These are phyloP conservation scores for Dactylellina parvicollis DNA, from an alignment of 2,329 filamentous ascomycete genomes.

Conservation along the genomic window DNA sequence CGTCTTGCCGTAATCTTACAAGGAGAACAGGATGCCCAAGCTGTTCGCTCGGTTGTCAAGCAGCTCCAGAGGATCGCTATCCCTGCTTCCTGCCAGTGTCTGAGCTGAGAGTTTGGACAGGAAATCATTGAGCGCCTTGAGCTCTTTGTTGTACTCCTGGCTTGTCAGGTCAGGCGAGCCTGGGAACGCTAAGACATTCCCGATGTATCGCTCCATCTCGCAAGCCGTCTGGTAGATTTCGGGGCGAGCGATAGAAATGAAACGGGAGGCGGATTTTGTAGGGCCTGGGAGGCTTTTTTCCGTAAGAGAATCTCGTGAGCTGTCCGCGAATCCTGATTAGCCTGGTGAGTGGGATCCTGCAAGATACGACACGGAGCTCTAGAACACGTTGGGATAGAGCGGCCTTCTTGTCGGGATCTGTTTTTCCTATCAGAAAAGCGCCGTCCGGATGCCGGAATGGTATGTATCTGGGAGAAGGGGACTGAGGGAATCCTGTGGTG, in stretches of 20 bases:
- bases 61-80: slow-evolving; percentile 56
- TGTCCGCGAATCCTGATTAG: background rate
- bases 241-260: background rate
- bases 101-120: slow-evolving; percentile 55
- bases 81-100: slow-evolving; percentile 55
- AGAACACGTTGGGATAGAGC: background rate
- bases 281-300: background rate
- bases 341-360: background rate
- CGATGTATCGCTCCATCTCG: slow-evolving; percentile 58
- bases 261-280: background rate
- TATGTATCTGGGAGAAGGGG: background rate
- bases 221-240: slow-evolving; percentile 24
- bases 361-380: background rate
- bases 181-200: slow-evolving; percentile 55
- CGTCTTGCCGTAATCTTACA: slow-evolving; percentile 53
- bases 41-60: slow-evolving; percentile 57
- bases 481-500: background rate
- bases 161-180: slow-evolving; percentile 55
- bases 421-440: background rate
- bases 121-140: slow-evolving; percentile 53
- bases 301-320: background rate
- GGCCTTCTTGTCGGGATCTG: background rate
- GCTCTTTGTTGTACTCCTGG: slow-evolving; percentile 56
- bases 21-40: slow-evolving; percentile 57
- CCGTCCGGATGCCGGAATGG: background rate